phyloP scores from a whole-genome alignment of 495 filamentous ascomycete genomes.

The Neurospora hispaniola region DNA sequence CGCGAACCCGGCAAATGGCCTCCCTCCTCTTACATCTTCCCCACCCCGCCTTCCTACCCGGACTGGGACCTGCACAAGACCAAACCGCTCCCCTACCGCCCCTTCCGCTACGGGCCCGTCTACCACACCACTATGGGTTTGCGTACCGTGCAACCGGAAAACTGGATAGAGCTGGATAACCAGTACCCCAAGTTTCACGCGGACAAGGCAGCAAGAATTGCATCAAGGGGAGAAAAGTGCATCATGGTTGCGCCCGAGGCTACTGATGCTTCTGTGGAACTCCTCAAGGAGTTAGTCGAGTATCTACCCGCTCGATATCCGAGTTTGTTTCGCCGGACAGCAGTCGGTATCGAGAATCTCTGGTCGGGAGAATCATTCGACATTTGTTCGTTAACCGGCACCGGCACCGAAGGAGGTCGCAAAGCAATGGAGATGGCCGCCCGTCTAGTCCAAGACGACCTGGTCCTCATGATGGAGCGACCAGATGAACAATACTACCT shows the following conservation, averaged over 20 bases:
- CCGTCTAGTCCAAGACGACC: constrained; percentile 73
- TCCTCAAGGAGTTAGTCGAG: constrained; percentile 61
- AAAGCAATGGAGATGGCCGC: constrained; percentile 63
- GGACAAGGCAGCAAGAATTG: constrained; percentile 60
- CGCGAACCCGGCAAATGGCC: constrained; percentile 47
- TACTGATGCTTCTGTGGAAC: constrained; percentile 65
- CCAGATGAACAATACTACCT: constrained; percentile 72
- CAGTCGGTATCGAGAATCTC: constrained; percentile 58
- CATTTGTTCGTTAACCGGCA: constrained; percentile 23
- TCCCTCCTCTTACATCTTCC: constrained; percentile 57
- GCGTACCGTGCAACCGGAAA: constrained; percentile 63
- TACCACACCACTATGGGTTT: constrained; percentile 76
- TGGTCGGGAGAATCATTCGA: constrained; percentile 66
- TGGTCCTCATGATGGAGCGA: constrained; percentile 78
- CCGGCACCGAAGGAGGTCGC: not conserved
- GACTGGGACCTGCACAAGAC: constrained; percentile 61
- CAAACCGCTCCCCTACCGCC: constrained; percentile 73
- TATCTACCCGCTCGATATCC: constrained; percentile 83
- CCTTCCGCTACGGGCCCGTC: constrained; percentile 69
- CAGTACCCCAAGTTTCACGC: constrained; percentile 68
- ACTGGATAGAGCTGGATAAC: constrained; percentile 88
- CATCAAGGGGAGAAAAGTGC: constrained; percentile 60
- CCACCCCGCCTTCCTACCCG: constrained; percentile 54
- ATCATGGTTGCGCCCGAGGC: constrained; percentile 64
- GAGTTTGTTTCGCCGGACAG: constrained; percentile 53